Conservation (phyloP, 345 rosid genomes). For the Camelina sativa region DNA sequence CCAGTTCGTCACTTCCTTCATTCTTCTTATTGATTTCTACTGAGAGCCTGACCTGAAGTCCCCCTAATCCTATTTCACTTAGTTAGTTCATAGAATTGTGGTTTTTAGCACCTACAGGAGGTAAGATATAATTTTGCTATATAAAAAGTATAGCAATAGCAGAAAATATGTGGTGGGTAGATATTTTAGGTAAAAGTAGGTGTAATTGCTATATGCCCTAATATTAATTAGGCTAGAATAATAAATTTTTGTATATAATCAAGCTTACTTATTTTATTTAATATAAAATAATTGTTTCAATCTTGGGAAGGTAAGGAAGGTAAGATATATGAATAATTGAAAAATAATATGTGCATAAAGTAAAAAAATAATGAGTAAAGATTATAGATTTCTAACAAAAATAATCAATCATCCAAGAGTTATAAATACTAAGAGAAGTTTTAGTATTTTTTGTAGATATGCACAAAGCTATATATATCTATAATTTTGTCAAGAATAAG, state of each 20-base stretch:
- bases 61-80: no score
- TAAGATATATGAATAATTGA: slow-evolving; percentile 7
- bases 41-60: no score
- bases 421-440: slow-evolving; percentile 18
- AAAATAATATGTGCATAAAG: neutral
- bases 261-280: neutral
- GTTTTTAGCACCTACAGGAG: no score
- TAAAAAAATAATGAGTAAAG: neutral
- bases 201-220: no score
- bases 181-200: no score
- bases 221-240: neutral
- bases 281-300: neutral
- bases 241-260: neutral
- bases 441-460: neutral
- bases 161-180: no score
- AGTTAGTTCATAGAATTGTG: no score
- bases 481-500: no score
- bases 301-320: neutral
- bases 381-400: neutral
- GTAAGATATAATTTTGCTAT: no score
- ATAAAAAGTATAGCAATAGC: no score
- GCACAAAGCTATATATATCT: neutral
- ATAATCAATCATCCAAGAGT: neutral
- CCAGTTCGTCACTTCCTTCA: no score
- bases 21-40: no score